These are phyloP conservation scores for Hericium alpestre DNA, from an alignment of 768 basidiomycete species.

Conservation along the genomic window DNA sequence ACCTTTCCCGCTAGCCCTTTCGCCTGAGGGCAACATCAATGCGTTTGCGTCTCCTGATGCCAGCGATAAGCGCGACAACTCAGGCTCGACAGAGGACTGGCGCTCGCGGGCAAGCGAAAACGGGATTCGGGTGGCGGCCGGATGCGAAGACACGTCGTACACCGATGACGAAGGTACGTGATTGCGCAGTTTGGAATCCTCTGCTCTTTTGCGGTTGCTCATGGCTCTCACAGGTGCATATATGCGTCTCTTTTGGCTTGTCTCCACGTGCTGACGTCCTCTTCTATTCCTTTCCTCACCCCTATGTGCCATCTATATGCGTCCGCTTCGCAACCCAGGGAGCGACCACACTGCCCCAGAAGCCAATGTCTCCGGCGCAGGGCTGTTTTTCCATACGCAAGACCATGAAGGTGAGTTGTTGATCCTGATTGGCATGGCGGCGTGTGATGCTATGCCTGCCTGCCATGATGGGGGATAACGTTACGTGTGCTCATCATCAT, in stretches of 20 bases:
- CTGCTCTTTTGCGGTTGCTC: neutral
- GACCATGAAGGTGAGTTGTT: constrained; percentile 32
- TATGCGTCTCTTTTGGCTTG: constrained; percentile 7
- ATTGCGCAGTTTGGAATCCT: neutral
- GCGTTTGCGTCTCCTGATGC: neutral
- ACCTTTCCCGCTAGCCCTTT: constrained; percentile 32
- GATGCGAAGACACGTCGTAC: constrained; percentile 24
- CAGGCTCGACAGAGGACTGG: constrained; percentile 62
- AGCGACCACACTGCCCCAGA: constrained; percentile 43
- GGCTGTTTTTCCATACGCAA: neutral
- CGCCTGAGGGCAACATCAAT: constrained; percentile 30
- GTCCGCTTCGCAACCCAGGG: constrained; percentile 21
- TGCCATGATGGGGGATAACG: constrained; percentile 7
- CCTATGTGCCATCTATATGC: neutral
- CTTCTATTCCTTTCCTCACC: neutral
- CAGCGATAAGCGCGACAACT: constrained; percentile 31
- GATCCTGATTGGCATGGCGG: neutral
- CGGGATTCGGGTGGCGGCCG: constrained; percentile 52
- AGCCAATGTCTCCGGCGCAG: constrained; percentile 31
- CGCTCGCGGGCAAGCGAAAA: constrained; percentile 60
- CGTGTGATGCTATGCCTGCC: constrained; percentile 5
- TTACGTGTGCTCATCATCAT: constrained; percentile 18
- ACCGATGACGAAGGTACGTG: constrained; percentile 39
- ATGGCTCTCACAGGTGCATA: constrained; percentile 2
- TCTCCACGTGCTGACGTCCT: neutral